Evolutionary conservation across 306 rosid genomes (phyloP).

Genomic region (Rosa multiflora): DNA sequence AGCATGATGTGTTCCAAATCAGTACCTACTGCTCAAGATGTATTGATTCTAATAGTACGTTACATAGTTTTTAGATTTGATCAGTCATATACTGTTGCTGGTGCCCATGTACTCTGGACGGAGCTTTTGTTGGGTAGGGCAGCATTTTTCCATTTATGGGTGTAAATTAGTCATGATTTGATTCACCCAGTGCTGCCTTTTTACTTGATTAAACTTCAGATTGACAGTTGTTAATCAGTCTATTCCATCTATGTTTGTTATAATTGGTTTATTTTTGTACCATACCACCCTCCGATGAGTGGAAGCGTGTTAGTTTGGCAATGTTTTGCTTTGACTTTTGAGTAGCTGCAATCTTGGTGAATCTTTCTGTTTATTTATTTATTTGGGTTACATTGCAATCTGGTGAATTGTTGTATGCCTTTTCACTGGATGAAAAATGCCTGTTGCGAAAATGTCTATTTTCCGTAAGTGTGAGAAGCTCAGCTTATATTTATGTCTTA

Average conservation of each 20-base stretch:
- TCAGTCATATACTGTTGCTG: constrained; percentile 29
- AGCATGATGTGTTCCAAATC: constrained; percentile 28
- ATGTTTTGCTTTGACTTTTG: neutral
- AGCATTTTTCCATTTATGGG: constrained; percentile 30
- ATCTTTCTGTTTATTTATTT: neutral
- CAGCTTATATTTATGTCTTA: too few relatives aligned
- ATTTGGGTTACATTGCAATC: neutral
- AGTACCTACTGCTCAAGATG: constrained; percentile 15
- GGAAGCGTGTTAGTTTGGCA: neutral
- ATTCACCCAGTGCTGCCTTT: constrained; percentile 13
- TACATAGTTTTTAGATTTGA: constrained; percentile 31
- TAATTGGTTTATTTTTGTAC: neutral
- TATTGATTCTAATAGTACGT: constrained; percentile 22
- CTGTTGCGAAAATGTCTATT: neutral
- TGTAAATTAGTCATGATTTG: constrained; percentile 22
- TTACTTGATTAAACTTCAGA: neutral
- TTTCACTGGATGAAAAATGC: too few relatives aligned
- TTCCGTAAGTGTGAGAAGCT: too few relatives aligned
- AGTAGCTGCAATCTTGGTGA: neutral
- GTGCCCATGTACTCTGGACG: constrained; percentile 37
- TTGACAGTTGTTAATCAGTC: neutral
- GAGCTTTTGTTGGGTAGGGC: constrained; percentile 36
- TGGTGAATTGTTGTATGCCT: too few relatives aligned
- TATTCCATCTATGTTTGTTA: neutral
- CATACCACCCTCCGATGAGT: neutral